Conservation (phyloP, 1,139 yeast species). For the Hyphopichia khmerensis region DNA sequence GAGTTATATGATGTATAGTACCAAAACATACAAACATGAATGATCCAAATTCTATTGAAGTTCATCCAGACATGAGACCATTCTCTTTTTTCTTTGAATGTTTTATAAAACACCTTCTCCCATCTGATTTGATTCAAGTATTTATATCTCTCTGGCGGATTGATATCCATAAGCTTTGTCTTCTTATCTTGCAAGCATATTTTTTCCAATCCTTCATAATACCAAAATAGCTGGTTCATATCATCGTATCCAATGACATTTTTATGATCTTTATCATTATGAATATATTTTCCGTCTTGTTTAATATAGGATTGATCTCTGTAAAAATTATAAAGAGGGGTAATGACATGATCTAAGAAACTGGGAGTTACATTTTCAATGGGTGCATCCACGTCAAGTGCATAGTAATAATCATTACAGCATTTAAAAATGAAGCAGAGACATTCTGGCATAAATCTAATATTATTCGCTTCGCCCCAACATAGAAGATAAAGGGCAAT, state of each 20-base stretch:
- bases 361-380: conserved; percentile 18
- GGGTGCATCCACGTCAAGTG: conserved; percentile 33
- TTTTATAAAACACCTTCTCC: conserved; percentile 52
- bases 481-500: conserved; percentile 67
- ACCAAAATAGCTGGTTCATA: conserved; percentile 65
- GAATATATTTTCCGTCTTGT: conserved; percentile 35
- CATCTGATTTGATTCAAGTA: conserved; percentile 45
- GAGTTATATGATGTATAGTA: conserved; percentile 54
- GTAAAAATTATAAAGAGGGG: conserved; percentile 69
- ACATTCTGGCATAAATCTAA: conserved; percentile 84
- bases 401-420: conserved; percentile 65
- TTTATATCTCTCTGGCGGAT: conserved; percentile 46
- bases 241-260: conserved; percentile 61
- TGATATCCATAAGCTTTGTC: conserved; percentile 38
- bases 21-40: conserved; percentile 62
- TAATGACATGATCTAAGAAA: conserved; percentile 66
- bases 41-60: conserved; percentile 62
- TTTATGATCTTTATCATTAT: conserved; percentile 53
- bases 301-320: conserved; percentile 52
- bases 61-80: conserved; percentile 60
- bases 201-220: conserved; percentile 46
- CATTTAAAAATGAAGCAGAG: conserved; percentile 78
- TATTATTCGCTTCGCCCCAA: conserved; percentile 90
- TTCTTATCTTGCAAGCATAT: conserved; percentile 37
- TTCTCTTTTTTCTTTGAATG: conserved; percentile 55